Percentiles rank a stretch among this genome's conserved stretches.
Evolutionary conservation across 2,329 filamentous ascomycete species (phyloP).

Genomic region (Pseudocercospora musae): DNA sequence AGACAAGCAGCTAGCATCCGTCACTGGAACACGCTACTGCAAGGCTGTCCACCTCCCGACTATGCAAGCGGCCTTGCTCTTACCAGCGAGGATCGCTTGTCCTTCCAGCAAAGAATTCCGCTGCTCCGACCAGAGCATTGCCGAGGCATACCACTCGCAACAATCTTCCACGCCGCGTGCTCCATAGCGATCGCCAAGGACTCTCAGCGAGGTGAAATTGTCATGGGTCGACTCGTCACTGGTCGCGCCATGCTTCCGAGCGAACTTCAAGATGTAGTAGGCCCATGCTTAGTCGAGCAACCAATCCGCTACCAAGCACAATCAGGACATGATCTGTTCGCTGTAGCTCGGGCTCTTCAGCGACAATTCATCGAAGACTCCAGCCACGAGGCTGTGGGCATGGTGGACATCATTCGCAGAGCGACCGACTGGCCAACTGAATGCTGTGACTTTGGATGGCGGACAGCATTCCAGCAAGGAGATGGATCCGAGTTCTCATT

Average conservation of each 20-base stretch:
- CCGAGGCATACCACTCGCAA: slow-evolving; percentile 29
- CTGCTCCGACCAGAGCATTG: slow-evolving; percentile 11
- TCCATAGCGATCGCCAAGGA: slow-evolving; percentile 54
- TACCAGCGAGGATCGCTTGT: not conserved
- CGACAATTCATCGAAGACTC: slow-evolving; percentile 12
- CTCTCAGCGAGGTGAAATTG: slow-evolving; percentile 50
- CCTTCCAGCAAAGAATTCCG: slow-evolving; percentile 16
- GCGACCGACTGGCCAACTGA: slow-evolving; percentile 4
- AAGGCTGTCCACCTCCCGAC: slow-evolving; percentile 10
- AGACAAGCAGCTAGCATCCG: slow-evolving; percentile 10
- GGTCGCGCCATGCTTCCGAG: slow-evolving; percentile 12
- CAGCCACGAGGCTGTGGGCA: slow-evolving; percentile 7
- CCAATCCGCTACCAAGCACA: slow-evolving; percentile 5
- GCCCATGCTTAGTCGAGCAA: slow-evolving; percentile 11
- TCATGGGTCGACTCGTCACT: slow-evolving; percentile 46
- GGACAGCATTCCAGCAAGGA: slow-evolving; percentile 14
- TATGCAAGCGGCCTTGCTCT: not conserved
- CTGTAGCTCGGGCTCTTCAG: slow-evolving; percentile 6
- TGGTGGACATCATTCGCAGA: slow-evolving; percentile 8
- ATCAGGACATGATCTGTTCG: slow-evolving; percentile 3
- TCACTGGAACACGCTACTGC: slow-evolving; percentile 22
- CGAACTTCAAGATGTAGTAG: slow-evolving; percentile 6
- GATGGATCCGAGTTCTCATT: not conserved
- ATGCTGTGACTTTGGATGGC: slow-evolving; percentile 12
- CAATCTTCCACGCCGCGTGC: slow-evolving; percentile 58